Evolutionary conservation across 495 filamentous ascomycete genomes (phyloP).

Genomic region (Cryomyces minteri): DNA sequence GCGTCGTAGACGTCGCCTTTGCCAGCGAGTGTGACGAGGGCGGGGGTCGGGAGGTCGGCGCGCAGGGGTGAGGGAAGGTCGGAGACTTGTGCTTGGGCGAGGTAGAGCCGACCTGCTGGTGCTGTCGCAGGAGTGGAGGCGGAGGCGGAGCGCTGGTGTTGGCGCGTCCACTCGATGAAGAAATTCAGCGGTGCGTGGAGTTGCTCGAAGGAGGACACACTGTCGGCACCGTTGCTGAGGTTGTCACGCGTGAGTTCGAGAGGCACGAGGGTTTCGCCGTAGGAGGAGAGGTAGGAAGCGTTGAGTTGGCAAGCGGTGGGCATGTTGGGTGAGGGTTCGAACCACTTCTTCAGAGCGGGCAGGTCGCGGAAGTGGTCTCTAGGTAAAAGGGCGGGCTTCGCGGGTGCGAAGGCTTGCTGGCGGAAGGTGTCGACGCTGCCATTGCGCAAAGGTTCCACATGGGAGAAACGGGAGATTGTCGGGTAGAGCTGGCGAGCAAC

Average conservation of each 20-base stretch:
- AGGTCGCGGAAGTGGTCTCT: slow-evolving; percentile 24
- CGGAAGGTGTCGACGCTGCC: slow-evolving; percentile 27
- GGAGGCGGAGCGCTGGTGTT: slow-evolving; percentile 3
- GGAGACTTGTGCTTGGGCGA: slow-evolving; percentile 61
- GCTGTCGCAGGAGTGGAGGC: background rate
- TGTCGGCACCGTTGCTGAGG: background rate
- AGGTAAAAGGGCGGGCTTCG: slow-evolving; percentile 29
- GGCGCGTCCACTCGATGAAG: slow-evolving; percentile 25
- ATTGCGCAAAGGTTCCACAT: slow-evolving; percentile 1
- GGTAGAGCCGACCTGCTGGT: slow-evolving; percentile 35
- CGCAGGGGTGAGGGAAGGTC: slow-evolving; percentile 42
- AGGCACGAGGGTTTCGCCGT: slow-evolving; percentile 33
- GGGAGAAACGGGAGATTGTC: background rate
- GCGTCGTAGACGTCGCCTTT: slow-evolving; percentile 64
- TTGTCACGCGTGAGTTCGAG: slow-evolving; percentile 31
- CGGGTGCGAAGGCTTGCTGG: slow-evolving; percentile 25
- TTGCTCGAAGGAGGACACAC: slow-evolving; percentile 26
- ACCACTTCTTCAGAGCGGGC: slow-evolving; percentile 38
- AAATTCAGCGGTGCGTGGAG: slow-evolving; percentile 36
- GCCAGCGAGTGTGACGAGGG: slow-evolving; percentile 39
- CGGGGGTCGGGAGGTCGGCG: slow-evolving; percentile 49
- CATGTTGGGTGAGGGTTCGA: slow-evolving; percentile 9
- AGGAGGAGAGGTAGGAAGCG: slow-evolving; percentile 27
- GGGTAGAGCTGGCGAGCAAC: too few relatives aligned
- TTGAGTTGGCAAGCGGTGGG: slow-evolving; percentile 21